phyloP scores from a whole-genome alignment of 2,329 filamentous ascomycete species.

The Beauveria caledonica region DNA sequence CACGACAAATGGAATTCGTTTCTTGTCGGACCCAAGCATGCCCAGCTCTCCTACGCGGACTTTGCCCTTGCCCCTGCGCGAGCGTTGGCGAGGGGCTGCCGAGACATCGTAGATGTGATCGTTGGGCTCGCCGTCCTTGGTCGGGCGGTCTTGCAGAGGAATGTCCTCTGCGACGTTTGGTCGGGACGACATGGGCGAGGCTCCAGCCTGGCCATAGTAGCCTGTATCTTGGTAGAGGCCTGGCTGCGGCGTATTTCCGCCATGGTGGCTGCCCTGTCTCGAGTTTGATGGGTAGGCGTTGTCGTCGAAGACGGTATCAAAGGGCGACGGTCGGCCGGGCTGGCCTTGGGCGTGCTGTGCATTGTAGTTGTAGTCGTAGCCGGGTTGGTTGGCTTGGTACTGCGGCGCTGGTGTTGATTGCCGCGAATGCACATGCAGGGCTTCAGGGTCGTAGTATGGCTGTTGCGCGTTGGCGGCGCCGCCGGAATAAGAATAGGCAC shows the following conservation, averaged over 20 bases:
- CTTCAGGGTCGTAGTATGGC: slow-evolving; percentile 31
- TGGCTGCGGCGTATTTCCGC: slow-evolving; percentile 28
- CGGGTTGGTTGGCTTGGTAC: slow-evolving; percentile 20
- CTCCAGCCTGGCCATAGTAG: slow-evolving; percentile 44
- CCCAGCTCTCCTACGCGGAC: slow-evolving; percentile 51
- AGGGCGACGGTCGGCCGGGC: slow-evolving; percentile 39
- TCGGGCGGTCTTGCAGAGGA: slow-evolving; percentile 43
- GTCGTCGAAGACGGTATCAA: slow-evolving; percentile 61
- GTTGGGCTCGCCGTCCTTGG: slow-evolving; percentile 35
- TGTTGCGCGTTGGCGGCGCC: slow-evolving; percentile 19
- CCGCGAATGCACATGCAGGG: slow-evolving; percentile 34
- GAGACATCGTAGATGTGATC: slow-evolving; percentile 56
- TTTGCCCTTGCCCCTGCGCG: slow-evolving; percentile 33
- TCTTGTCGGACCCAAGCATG: slow-evolving; percentile 48
- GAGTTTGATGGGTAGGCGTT: slow-evolving; percentile 52
- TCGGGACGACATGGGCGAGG: slow-evolving; percentile 24
- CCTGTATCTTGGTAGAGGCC: slow-evolving; percentile 44
- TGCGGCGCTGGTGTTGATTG: slow-evolving; percentile 30
- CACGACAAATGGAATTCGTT: slow-evolving; percentile 67
- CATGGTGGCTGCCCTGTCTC: slow-evolving; percentile 25
- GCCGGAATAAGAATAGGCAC: slow-evolving; percentile 51
- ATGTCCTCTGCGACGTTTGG: slow-evolving; percentile 43
- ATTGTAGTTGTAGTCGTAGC: slow-evolving; percentile 6
- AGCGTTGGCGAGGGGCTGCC: slow-evolving; percentile 16
- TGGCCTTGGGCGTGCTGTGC: slow-evolving; percentile 3